Evolutionary conservation across 148 eudicot species (phyloP).

Genomic region (Silene conica): DNA sequence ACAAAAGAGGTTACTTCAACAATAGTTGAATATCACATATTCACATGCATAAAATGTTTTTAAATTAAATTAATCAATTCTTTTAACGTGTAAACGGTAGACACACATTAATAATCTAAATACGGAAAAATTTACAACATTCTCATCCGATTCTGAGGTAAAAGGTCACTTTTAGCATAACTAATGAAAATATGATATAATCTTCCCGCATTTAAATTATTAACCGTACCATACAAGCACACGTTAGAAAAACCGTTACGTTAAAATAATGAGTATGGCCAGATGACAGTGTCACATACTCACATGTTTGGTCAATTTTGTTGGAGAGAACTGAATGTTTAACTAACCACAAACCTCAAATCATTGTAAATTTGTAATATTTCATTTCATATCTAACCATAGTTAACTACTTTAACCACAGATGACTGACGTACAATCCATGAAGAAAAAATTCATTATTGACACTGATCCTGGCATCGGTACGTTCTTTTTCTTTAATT

Average conservation of each 20-base stretch:
- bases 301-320: neutral
- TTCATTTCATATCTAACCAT: neutral
- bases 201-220: too few species aligned
- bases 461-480: constrained; percentile 37
- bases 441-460: constrained; percentile 28
- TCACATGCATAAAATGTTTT: neutral
- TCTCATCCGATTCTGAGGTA: too few species aligned
- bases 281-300: neutral
- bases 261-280: neutral
- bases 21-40: neutral
- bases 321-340: neutral
- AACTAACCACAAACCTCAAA: neutral
- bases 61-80: too few species aligned
- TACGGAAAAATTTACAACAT: too few species aligned
- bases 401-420: neutral
- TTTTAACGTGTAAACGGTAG: too few species aligned
- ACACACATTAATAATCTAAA: too few species aligned
- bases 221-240: too few species aligned
- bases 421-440: neutral
- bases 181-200: too few species aligned
- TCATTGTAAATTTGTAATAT: neutral
- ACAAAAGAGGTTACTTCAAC: neutral
- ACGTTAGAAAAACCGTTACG: too few species aligned
- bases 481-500: neutral
- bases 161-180: too few species aligned